Percentiles rank a stretch among this genome's conserved stretches.
These are phyloP conservation scores for Cyclotella baltica DNA, from an alignment of 108 stramenopile genomes.

Conservation along the genomic window DNA sequence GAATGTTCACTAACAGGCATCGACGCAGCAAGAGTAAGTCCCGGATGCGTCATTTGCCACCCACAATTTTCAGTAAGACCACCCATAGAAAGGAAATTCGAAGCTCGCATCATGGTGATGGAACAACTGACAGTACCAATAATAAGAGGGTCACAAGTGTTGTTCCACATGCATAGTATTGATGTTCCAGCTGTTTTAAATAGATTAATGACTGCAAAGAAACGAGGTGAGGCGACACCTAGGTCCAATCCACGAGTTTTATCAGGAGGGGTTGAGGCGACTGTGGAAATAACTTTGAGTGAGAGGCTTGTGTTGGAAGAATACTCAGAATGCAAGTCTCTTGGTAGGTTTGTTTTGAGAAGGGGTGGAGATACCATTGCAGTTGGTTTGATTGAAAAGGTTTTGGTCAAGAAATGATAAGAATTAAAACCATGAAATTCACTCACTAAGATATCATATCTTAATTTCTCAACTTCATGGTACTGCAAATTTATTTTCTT, in stretches of 20 bases:
- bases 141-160: conserved; percentile 77
- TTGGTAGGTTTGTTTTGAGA: conserved; percentile 57
- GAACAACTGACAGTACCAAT: conserved; percentile 69
- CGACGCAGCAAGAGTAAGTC: conserved; percentile 76
- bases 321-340: conserved; percentile 47
- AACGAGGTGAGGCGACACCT: conserved; percentile 25
- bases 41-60: conserved; percentile 82
- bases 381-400: conserved; percentile 53
- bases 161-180: conserved; percentile 86
- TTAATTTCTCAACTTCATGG: no score
- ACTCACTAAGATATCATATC: no score
- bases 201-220: conserved; percentile 52
- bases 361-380: conserved; percentile 57
- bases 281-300: conserved; percentile 77
- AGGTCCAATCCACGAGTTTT: conserved; percentile 68
- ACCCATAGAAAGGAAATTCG: conserved; percentile 58
- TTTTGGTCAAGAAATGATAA: conserved; percentile 12
- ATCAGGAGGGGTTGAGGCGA: conserved; percentile 62
- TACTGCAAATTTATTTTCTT: no score
- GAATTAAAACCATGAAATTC: no score
- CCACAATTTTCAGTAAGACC: conserved; percentile 63
- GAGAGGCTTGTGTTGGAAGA: conserved; percentile 42
- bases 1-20: conserved; percentile 79
- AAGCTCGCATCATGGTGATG: conserved; percentile 66
- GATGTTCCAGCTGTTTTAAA: conserved; percentile 76